Evolutionary conservation across 2,329 filamentous ascomycete genomes (phyloP).

Genomic region (Pseudohalonectria lignicola): DNA sequence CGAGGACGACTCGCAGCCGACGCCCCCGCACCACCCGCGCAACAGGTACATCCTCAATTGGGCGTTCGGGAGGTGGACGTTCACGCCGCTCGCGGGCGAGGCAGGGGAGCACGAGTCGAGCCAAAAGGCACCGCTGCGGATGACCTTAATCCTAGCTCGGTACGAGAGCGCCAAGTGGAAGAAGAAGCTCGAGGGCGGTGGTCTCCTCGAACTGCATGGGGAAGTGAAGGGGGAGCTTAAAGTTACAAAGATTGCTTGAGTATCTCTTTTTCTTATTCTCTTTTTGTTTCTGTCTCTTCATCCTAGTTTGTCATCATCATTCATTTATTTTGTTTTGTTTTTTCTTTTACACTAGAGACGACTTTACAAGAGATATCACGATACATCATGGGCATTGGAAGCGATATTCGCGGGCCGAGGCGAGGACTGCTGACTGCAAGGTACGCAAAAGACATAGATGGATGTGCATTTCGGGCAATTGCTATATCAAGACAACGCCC

Average conservation of each 20-base stretch:
- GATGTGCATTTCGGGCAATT: too few relatives aligned
- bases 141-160: slow-evolving; percentile 66
- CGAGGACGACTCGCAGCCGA: slow-evolving; percentile 25
- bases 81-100: slow-evolving; percentile 45
- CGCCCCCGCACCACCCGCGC: slow-evolving; percentile 12
- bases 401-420: too few relatives aligned
- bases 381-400: too few relatives aligned
- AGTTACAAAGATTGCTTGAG: slow-evolving; percentile 42
- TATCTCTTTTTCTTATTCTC: too few relatives aligned
- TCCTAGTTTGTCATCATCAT: too few relatives aligned
- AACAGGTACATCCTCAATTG: slow-evolving; percentile 85
- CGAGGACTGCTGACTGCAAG: too few relatives aligned
- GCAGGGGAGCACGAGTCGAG: slow-evolving; percentile 42
- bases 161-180: slow-evolving; percentile 70
- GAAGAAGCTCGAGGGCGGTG: slow-evolving; percentile 54
- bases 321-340: too few relatives aligned
- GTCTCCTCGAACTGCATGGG: slow-evolving; percentile 38
- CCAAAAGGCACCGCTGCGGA: slow-evolving; percentile 44
- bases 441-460: too few relatives aligned
- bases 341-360: too few relatives aligned
- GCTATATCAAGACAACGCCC: too few relatives aligned
- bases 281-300: too few relatives aligned
- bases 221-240: slow-evolving; percentile 33
- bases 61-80: slow-evolving; percentile 95
- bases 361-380: too few relatives aligned